Percentiles rank a stretch among this genome's conserved stretches.
Conservation (phyloP, 1,284 basidiomycete species). For the Marasmius tenuissimus region DNA sequence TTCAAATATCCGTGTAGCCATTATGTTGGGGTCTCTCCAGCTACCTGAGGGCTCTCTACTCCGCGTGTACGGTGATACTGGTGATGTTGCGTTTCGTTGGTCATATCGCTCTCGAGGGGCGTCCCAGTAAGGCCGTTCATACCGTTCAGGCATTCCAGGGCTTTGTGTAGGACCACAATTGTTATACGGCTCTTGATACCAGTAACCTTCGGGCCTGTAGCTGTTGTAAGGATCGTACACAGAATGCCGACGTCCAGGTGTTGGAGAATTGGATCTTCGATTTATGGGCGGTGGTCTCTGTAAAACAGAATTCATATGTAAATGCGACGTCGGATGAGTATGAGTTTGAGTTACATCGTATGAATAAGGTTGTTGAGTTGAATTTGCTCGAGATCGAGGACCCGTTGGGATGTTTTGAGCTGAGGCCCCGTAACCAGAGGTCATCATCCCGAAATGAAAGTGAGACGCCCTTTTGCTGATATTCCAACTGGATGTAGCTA, state of each 20-base stretch:
- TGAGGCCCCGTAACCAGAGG: neutral
- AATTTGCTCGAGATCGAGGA: neutral
- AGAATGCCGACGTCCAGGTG: slow-evolving; percentile 8
- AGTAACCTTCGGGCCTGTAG: neutral
- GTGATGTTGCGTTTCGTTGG: slow-evolving; percentile 14
- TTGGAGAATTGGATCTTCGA: slow-evolving; percentile 4
- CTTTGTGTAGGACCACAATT: slow-evolving; percentile 8
- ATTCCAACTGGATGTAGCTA: neutral
- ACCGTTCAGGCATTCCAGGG: slow-evolving; percentile 11
- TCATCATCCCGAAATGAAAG: neutral
- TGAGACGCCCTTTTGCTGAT: neutral
- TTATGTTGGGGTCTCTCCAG: slow-evolving; percentile 11
- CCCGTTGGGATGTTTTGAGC: neutral
- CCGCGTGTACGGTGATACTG: slow-evolving; percentile 10
- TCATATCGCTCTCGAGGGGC: slow-evolving; percentile 5
- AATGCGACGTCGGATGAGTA: neutral
- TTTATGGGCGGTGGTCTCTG: slow-evolving; percentile 1
- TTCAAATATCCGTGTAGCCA: slow-evolving; percentile 64
- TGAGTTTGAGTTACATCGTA: slow-evolving; percentile 4
- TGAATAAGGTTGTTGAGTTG: neutral
- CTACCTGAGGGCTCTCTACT: slow-evolving; percentile 9
- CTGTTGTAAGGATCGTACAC: slow-evolving; percentile 4
- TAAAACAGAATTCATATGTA: neutral
- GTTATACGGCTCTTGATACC: slow-evolving; percentile 4
- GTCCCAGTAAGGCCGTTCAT: slow-evolving; percentile 7